Base-by-base conservation (phyloP, 1,284 basidiomycete species). In the Boletellus sp. region DNA sequence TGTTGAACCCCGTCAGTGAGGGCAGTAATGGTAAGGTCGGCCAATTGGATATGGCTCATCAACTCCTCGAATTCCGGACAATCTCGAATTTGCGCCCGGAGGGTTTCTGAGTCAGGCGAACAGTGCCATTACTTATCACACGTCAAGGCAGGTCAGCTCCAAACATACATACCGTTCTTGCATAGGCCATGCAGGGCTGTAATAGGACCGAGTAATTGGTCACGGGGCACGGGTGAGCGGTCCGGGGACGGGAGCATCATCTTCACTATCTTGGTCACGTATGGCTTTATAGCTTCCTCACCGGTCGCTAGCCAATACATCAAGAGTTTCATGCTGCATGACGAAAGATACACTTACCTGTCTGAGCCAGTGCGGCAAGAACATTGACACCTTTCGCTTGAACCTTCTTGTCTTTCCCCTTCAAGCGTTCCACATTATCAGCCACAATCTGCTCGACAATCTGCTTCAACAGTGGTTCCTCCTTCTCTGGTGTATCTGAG, bases 141-240 rank as follows among this genome's bases (percentile, higher is more conserved):
- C 15, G 18, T 21, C 18, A 8, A 19, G 13, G 11, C 4, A 11
- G 28, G 19, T 21, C 6, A n/a, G 1, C n/a, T 22, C 16, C 13
- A 6, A 10, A 33, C 36, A 16, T 47, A 33, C 36, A 16, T 47
- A 49, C 55, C 55, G 15, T 57, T 57, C 30, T 24, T 53, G 18
- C 32, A 57, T 15, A 57, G 22, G 5, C 4, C 15, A 16, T 57
- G 40, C 38, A 57, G 7, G 2, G 30, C 44, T 8, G 47, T n/a
- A 3, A 35, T 12, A 13, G 50, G 40, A 2, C 49, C 50, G n/a
- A 49, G n/a, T 19, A 41, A 18, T 28, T 40, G 47, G 11, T 15
- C n/a, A 40, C 38, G 47, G 6, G 47, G 16, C 18, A 18, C 1
- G 12, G 32, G 13, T 19, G 47, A 26, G 26, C 13, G 4, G 1